These are phyloP conservation scores for Cymbopogon citratus DNA, from an alignment of 176 grass and related monocot genomes.

Conservation along the genomic window DNA sequence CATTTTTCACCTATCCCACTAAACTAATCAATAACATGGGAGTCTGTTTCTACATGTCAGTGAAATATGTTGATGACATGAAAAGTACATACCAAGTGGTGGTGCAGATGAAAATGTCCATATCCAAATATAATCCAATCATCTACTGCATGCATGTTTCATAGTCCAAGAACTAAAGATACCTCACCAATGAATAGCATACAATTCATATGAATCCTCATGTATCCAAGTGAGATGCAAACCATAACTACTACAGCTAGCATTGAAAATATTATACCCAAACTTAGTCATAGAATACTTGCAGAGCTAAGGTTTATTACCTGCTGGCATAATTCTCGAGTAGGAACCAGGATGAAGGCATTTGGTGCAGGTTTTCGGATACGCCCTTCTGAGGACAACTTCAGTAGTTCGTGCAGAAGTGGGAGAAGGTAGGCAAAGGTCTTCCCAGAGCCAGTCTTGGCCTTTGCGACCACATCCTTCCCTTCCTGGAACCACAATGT, in stretches of 20 bases:
- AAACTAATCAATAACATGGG: neutral
- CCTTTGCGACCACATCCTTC: constrained; percentile 83
- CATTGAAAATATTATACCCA: neutral
- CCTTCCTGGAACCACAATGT: constrained; percentile 59
- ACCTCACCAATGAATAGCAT: neutral
- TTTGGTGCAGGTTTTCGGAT: constrained; percentile 50
- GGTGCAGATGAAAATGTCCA: no score
- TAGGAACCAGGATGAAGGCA: constrained; percentile 76
- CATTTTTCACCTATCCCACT: neutral
- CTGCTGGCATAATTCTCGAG: constrained; percentile 83
- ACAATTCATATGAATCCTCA: neutral
- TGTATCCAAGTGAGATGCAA: neutral
- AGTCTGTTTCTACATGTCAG: no score
- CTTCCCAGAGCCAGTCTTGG: constrained; percentile 93
- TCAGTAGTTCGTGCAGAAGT: constrained; percentile 69
- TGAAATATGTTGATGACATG: no score
- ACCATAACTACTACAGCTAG: neutral
- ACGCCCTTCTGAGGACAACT: constrained; percentile 57
- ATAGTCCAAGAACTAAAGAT: neutral
- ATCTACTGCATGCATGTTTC: no score
- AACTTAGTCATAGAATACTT: neutral
- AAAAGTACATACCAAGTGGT: no score
- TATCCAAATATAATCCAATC: no score
- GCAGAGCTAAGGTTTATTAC: constrained; percentile 21
- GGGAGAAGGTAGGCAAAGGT: constrained; percentile 88